Evolutionary conservation across 805 yeast species (phyloP), one percentile per base, ranked within the genome.

Genomic region (Tetrapisispora phaffii): DNA sequence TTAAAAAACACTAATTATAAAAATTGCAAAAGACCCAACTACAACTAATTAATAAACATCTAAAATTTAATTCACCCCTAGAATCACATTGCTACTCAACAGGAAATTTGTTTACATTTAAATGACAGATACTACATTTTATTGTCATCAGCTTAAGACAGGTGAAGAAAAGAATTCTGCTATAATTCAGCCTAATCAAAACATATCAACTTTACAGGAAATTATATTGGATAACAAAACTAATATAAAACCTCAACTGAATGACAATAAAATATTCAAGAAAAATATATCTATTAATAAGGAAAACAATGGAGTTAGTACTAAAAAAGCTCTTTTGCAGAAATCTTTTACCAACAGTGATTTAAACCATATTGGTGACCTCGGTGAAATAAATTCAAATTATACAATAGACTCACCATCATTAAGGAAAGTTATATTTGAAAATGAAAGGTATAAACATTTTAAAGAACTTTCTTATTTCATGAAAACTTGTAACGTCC

Each of bases 391-490:
- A 7, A 33, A 44, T 17, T 13, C 9, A 19, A 20, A 33, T 12
- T 44, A 33, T 33, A 33, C 15, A 31, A 34, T 40, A 4, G n/a
- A 24, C 8, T 44, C 46, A n/a, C 46, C 46, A 21, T 33, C 39
- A 33, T 12, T 44, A 10, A n/a, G 21, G 15, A 44, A 44, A 29
- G 34, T 39, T 7, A 7, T 34, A n/a, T 16, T 22, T 16, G 35
- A 40, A n/a, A 17, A 32, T 34, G 36, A 26, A 33, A 38, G 26
- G 19, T 3, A 10, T 9, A 26, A 28, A 26, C n/a, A 17, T 3
- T 6, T 38, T 16, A 38, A 28, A 28, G n/a, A 36, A 2, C 7
- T 36, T 36, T 2, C 29, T 4, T 7, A 7, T 13, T 23, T 15
- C 15, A 7, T 36, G 7, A 15, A 22, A 5, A 8, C 5, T 13